Evolutionary conservation across 1,284 basidiomycete genomes (phyloP).

Genomic region (Afroboletus lepidellus): DNA sequence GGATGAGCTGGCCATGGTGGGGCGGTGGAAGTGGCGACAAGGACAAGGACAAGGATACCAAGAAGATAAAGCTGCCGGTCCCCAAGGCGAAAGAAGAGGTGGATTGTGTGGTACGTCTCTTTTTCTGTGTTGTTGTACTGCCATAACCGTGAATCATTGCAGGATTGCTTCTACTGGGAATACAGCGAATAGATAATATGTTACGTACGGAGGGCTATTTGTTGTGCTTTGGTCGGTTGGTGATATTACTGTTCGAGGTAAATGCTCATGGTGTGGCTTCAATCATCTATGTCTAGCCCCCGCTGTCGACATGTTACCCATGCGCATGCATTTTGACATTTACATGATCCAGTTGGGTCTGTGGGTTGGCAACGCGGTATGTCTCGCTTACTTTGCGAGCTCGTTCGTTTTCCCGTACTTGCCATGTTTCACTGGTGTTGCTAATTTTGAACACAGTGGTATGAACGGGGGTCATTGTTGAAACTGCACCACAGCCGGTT

Average conservation of each 20-base stretch:
- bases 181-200: slow-evolving; percentile 40
- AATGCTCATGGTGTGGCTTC: neutral
- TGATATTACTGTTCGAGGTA: neutral
- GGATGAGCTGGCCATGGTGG: slow-evolving; percentile 29
- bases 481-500: no score
- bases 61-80: slow-evolving; percentile 33
- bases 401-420: no score
- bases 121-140: neutral
- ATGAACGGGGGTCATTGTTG: no score
- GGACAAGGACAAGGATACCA: slow-evolving; percentile 19
- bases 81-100: slow-evolving; percentile 44
- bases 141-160: neutral
- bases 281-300: no score
- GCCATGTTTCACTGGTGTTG: no score
- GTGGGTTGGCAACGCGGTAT: no score
- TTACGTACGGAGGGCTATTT: neutral
- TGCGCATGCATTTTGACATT: no score
- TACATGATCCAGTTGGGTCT: no score
- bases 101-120: slow-evolving; percentile 37
- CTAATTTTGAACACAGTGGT: no score
- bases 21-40: slow-evolving; percentile 16
- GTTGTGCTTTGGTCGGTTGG: neutral
- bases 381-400: no score
- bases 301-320: no score
- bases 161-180: slow-evolving; percentile 73